Evolutionary conservation across 129 eudicot genomes (phyloP).

Genomic region (Flaveria robusta): DNA sequence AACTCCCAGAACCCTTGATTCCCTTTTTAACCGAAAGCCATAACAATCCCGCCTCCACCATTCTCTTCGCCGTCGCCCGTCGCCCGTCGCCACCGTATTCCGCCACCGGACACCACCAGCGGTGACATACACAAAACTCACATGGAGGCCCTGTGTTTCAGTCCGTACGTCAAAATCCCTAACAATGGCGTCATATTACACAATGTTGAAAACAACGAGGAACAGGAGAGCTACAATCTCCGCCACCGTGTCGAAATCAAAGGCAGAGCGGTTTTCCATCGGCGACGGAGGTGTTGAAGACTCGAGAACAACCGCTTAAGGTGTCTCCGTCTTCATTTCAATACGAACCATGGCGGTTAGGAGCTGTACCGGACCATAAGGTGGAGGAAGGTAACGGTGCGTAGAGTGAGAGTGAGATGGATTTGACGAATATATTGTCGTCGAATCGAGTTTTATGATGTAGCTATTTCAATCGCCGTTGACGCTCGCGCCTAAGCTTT

Average conservation of each 20-base stretch:
- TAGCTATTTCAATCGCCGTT: slow-evolving; percentile 71
- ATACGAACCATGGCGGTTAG: slow-evolving; percentile 43
- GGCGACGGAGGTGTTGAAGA: slow-evolving; percentile 25
- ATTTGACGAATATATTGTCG: slow-evolving; percentile 52
- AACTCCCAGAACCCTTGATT: slow-evolving; percentile 16
- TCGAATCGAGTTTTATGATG: slow-evolving; percentile 56
- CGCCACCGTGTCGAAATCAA: slow-evolving; percentile 45
- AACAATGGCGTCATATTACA: slow-evolving; percentile 25
- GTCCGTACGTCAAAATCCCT: slow-evolving; percentile 33
- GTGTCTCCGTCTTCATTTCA: slow-evolving; percentile 48
- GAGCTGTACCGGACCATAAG: slow-evolving; percentile 46
- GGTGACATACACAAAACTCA: neutral
- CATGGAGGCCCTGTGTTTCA: slow-evolving; percentile 38
- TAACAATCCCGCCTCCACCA: slow-evolving; percentile 23
- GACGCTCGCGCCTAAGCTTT: slow-evolving; percentile 69
- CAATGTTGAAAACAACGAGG: slow-evolving; percentile 18
- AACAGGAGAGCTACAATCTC: slow-evolving; percentile 15
- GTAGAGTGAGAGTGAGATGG: slow-evolving; percentile 52
- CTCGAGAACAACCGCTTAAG: slow-evolving; percentile 22
- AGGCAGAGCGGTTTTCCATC: slow-evolving; percentile 31
- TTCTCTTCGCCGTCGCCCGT: neutral
- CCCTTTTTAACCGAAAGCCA: slow-evolving; percentile 2
- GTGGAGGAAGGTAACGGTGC: slow-evolving; percentile 36
- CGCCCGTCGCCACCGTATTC: neutral
- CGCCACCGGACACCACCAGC: slow-evolving; percentile 1